Base-by-base conservation (phyloP, 2,329 filamentous ascomycete genomes). In the Dissoconium aciculare region DNA sequence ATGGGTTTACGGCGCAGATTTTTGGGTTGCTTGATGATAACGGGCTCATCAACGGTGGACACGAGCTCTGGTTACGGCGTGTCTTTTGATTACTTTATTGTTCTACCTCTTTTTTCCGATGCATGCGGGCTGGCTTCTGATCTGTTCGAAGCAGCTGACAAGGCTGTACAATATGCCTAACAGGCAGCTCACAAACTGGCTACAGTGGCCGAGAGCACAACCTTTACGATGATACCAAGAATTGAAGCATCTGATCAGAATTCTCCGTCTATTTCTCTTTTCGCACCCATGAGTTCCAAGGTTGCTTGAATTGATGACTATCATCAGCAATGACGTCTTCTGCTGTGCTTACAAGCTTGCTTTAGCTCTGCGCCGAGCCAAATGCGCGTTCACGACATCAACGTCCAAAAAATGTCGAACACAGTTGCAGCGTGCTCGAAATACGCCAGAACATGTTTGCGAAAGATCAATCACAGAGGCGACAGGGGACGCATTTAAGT, bases 11-110 rank as follows among this genome's bases (percentile, higher is more conserved):
- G 49, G 47, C 45, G 47, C 43, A 46, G 34, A 32, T 37, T 32
- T n/a, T n/a, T 40, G 47, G 43, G 46, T 47, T 47, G 39, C 43
- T 44, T 39, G 44, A 52, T 51, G 49, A 51, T 47, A 47, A 48
- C 46, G 49, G 46, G 38, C 42, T 50, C 46, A 50, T 50, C 46
- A 32, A 47, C 34, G 42, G 46, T 37, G 42, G 46, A 42, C 38
- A 48, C 45, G 46, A 48, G 43, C 41, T 38, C 42, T 42, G 43
- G 44, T 43, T 42, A 42, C 29, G 38, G 40, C 38, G 40, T 43
- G 40, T 34, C 19, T n/a, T 36, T 36, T 39, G 27, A 26, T 37
- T 39, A 38, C 33, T 38, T 32, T 38, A 32, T 33, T 28, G 32
- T 35, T 30, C 38, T 40, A 30, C 19, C 38, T 39, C 34, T 34